phyloP scores from a whole-genome alignment of 345 rosid genomes.

The Aegle marmelos region DNA sequence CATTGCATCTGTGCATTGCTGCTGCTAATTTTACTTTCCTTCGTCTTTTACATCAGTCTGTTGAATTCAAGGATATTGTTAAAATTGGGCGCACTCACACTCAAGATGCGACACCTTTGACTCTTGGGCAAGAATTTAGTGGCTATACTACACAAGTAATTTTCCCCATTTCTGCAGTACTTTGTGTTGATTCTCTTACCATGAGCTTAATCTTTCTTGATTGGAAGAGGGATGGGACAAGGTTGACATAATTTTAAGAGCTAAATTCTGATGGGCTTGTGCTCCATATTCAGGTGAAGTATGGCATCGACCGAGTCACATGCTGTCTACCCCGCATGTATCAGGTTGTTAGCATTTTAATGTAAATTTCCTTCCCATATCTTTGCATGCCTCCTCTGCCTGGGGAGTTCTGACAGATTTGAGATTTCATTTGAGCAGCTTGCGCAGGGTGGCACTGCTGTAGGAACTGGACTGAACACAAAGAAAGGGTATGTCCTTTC shows the following conservation, averaged over 20 bases:
- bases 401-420: conserved; percentile 32
- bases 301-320: conserved; percentile 72
- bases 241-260: not conserved
- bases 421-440: conserved; percentile 55
- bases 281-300: conserved; percentile 59
- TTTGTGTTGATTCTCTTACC: not conserved
- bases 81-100: conserved; percentile 97
- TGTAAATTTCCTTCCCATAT: conserved; percentile 6
- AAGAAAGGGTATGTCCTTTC: conserved; percentile 74
- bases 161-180: conserved; percentile 8
- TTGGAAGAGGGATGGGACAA: not conserved
- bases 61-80: conserved; percentile 82
- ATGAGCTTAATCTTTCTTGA: conserved; percentile 2
- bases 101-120: conserved; percentile 98
- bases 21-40: conserved; percentile 1
- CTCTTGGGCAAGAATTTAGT: conserved; percentile 96
- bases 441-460: conserved; percentile 99
- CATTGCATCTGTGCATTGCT: not conserved
- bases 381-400: not conserved
- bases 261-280: conserved; percentile 1
- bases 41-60: conserved; percentile 39
- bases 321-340: conserved; percentile 81
- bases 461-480: conserved; percentile 96
- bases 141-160: conserved; percentile 93
- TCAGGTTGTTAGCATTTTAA: conserved; percentile 54